Percentiles rank a stretch among this genome's conserved stretches.
phyloP scores from a whole-genome alignment of 352 stramenopile genomes.

The Globisporangium irregulare region DNA sequence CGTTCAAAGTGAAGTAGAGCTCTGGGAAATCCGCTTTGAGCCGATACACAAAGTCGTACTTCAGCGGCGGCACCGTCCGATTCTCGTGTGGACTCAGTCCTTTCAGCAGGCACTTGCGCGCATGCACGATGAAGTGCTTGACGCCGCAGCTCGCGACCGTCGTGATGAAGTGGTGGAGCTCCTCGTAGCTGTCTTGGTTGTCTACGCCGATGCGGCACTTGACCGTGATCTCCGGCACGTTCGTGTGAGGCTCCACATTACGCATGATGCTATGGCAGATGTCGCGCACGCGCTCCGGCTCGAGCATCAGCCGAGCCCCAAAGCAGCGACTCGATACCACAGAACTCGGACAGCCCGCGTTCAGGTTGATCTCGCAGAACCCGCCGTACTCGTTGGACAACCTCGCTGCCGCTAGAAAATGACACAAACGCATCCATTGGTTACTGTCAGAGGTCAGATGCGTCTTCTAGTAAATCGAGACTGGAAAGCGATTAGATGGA shows the following conservation, averaged over 20 bases:
- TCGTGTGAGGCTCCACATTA: slow-evolving; percentile 29
- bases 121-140: slow-evolving; percentile 97
- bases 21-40: slow-evolving; percentile 96
- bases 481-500: not conserved
- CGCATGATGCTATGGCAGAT: slow-evolving; percentile 88
- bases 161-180: slow-evolving; percentile 92
- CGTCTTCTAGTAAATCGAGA: not conserved
- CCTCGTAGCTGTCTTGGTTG: slow-evolving; percentile 91
- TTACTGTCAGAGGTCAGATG: not conserved
- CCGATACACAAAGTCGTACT: slow-evolving; percentile 93
- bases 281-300: slow-evolving; percentile 92
- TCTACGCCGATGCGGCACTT: slow-evolving; percentile 99
- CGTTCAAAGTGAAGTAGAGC: slow-evolving; percentile 98
- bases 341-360: slow-evolving; percentile 93
- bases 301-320: slow-evolving; percentile 97
- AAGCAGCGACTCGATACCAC: slow-evolving; percentile 89
- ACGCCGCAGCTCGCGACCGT: slow-evolving; percentile 89
- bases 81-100: slow-evolving; percentile 96
- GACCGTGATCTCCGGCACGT: slow-evolving; percentile 87
- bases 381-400: slow-evolving; percentile 86
- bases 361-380: slow-evolving; percentile 96
- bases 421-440: not conserved
- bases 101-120: slow-evolving; percentile 97
- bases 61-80: slow-evolving; percentile 95
- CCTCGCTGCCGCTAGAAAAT: slow-evolving; percentile 46